Base-by-base conservation (phyloP, 2,329 filamentous ascomycete species). In the Corynespora cassiicola region DNA sequence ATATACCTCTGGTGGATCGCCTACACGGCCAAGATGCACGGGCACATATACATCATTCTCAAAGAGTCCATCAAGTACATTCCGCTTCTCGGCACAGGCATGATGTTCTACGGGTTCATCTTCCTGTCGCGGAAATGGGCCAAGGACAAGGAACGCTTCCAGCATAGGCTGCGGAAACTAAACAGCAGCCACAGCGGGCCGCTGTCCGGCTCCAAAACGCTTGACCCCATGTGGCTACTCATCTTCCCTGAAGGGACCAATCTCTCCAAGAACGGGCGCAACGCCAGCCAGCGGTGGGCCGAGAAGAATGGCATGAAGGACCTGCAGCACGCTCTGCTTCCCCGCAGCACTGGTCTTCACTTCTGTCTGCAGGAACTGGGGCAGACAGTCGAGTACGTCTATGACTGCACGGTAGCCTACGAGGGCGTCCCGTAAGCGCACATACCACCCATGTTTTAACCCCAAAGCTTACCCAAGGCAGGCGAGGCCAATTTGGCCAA, bases 341-440 rank as follows among this genome's bases (percentile, higher is more conserved):
- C 90, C 1, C 79, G 90, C 28, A 90, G 86, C 63, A 94, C 88
- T 0, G 90, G 90, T 30, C 81, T 88, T 47, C 86, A 81, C 49
- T 95, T 89, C 59, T 92, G 87, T 58, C 73, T 95, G 22, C 83
- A 84, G 43, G 86, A 95, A 68, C 75, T 95, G 8, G 80, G 82
- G 56, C 81, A 77, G 6, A 86, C 85, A 0, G 80, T 94, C 0
- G 87, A 92, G 4, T 95, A 87, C 63, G 76, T 95, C 11, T 95
- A 95, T 61, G 90, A 95, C 71, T 96, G 92, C 69, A 97, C 94
- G 0, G 84, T 99, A 38, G 91, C 89, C 10, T 99, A 99, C 65
- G 92, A 96, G 70, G 94, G 92, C 20, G 82, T 96, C 32, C 87
- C 88, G 86, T 92, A 80, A 77, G 89, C 86, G 16, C 7, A 17